Evolutionary conservation across 129 eudicot species (phyloP), one percentile per base, ranked within the genome.

Genomic region (Deinandra increscens): DNA sequence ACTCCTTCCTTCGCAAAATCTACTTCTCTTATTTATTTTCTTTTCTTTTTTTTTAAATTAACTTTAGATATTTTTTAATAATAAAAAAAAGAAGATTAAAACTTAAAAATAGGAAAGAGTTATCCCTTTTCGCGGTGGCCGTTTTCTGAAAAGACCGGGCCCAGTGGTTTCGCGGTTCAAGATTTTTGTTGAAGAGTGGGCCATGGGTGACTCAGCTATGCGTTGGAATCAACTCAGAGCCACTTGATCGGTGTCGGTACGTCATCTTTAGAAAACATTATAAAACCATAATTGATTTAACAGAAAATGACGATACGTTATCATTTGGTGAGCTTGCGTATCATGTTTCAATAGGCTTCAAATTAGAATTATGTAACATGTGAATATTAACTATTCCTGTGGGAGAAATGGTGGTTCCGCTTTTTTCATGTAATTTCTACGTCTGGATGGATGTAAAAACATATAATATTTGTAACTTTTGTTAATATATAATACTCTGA

Each of bases 1-100:
- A 36, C 73, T 68, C 83, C 80, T 76, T 81, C 59, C 49, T 68
- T 6, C 22, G 60, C 73, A 79, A 73, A 18, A 23, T 43, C 41
- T 22, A 17, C 0, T 44, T 13, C 37, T 9, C 23, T 43, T 38
- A 2, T 50, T n/a, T n/a, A n/a, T n/a, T n/a, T n/a, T n/a, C n/a
- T n/a, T n/a, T n/a, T n/a, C n/a, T n/a, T n/a, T n/a, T n/a, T n/a
- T n/a, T n/a, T n/a, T n/a, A n/a, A n/a, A n/a, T n/a, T n/a, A n/a
- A n/a, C n/a, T n/a, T n/a, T n/a, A n/a, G n/a, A n/a, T n/a, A n/a
- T n/a, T 70, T 69, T 54, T 3, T 26, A 26, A 26, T 3, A 26
- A 26, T 1, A 26, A 26, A 26, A 26, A 26, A 26, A 26, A 26
- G 31, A 26, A 26, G 31, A 26, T 26, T 26, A 26, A n/a, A 51